phyloP scores from a whole-genome alignment of 805 yeast genomes.

The Blastobotrys robertii region DNA sequence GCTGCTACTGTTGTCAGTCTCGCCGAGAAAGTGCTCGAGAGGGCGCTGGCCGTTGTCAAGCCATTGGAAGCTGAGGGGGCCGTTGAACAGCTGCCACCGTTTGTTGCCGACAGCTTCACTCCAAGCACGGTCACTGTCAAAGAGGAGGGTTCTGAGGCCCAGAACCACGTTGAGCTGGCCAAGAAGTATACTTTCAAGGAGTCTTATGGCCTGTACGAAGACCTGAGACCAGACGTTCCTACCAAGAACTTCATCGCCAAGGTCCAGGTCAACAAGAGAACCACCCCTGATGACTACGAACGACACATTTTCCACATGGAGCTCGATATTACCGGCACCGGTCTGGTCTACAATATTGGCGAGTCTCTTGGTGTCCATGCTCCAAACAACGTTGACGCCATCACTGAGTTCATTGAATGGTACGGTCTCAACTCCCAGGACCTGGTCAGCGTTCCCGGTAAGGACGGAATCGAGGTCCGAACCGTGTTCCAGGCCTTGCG shows the following conservation, averaged over 20 bases:
- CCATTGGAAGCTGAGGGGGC: constrained; percentile 11
- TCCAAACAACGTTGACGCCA: constrained; percentile 58
- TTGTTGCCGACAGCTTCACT: constrained; percentile 18
- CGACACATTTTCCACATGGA: constrained; percentile 96
- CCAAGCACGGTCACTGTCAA: constrained; percentile 12
- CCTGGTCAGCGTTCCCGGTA: constrained; percentile 58
- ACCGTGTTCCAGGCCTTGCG: constrained; percentile 72
- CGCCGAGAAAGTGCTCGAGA: constrained; percentile 23
- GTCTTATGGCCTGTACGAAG: constrained; percentile 49
- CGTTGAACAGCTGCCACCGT: constrained; percentile 19
- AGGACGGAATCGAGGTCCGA: constrained; percentile 48
- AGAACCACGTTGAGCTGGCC: constrained; percentile 44
- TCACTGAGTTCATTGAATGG: constrained; percentile 54
- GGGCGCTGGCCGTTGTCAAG: constrained; percentile 23
- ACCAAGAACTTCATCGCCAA: constrained; percentile 76
- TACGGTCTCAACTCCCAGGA: constrained; percentile 67
- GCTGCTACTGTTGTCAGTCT: constrained; percentile 40
- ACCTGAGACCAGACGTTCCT: constrained; percentile 83
- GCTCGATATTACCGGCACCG: constrained; percentile 85
- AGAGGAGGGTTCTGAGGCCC: constrained; percentile 31
- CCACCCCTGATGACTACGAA: constrained; percentile 81
- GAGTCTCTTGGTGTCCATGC: constrained; percentile 96
- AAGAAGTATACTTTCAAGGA: constrained; percentile 73
- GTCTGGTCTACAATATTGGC: constrained; percentile 84
- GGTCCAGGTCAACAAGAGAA: constrained; percentile 84